Evolutionary conservation across 495 filamentous ascomycete species (phyloP).

Genomic region (Neohortaea acidophila): DNA sequence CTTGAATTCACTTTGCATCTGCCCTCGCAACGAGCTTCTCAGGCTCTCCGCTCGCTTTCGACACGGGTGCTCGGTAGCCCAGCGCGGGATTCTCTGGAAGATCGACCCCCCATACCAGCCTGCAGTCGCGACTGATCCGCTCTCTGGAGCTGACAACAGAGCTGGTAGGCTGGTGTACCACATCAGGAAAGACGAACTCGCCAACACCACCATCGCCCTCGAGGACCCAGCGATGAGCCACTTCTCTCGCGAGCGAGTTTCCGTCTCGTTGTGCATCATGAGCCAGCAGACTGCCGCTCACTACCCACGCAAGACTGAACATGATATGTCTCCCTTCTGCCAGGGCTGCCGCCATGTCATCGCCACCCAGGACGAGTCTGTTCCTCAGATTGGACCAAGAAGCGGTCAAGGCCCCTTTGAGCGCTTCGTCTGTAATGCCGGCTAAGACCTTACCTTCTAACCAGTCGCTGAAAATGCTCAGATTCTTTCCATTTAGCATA

Average conservation of each 20-base stretch:
- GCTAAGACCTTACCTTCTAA: conserved; percentile 1
- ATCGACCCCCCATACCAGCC: conserved; percentile 10
- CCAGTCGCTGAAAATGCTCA: conserved; percentile 7
- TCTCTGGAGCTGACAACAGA: neutral
- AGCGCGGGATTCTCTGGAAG: conserved; percentile 7
- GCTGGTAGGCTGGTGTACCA: neutral
- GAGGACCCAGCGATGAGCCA: conserved; percentile 7
- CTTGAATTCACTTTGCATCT: too few species aligned
- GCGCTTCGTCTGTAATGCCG: neutral
- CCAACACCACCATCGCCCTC: conserved; percentile 6
- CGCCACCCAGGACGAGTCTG: neutral
- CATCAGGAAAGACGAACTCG: conserved; percentile 7
- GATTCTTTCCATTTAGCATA: conserved; percentile 3
- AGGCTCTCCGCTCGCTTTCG: conserved; percentile 1
- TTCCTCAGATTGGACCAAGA: conserved; percentile 3
- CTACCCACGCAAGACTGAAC: conserved; percentile 14
- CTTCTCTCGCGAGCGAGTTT: conserved; percentile 3
- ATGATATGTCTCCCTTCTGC: conserved; percentile 11
- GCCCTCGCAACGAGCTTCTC: conserved; percentile 6
- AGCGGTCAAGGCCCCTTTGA: neutral
- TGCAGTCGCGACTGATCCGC: conserved; percentile 8
- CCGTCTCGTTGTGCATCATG: conserved; percentile 11
- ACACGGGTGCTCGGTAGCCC: neutral
- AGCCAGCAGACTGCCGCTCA: conserved; percentile 8
- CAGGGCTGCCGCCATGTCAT: conserved; percentile 2